These are phyloP conservation scores for Aureococcus anophagefferens DNA, from an alignment of 108 stramenopile genomes.

Conservation along the genomic window DNA sequence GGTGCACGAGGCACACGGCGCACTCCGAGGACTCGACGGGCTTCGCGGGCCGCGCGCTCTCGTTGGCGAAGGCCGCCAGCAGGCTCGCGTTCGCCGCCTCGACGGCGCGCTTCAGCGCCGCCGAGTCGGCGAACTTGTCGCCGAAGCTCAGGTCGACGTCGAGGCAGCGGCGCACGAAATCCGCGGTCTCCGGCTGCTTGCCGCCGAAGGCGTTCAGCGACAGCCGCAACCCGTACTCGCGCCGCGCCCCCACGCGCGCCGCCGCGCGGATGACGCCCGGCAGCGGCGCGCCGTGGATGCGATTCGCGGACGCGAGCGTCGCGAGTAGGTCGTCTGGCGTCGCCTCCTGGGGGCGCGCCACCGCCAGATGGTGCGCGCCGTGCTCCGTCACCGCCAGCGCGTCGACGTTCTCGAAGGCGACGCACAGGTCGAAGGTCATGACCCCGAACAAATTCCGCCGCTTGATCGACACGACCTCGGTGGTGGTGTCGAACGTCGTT, in stretches of 20 bases:
- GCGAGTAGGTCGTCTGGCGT: no score
- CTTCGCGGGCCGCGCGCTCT: neutral
- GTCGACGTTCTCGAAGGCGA: neutral
- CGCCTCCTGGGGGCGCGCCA: no score
- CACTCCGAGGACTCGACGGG: neutral
- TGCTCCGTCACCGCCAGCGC: neutral
- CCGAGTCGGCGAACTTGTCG: neutral
- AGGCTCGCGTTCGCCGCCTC: neutral
- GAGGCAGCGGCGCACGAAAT: neutral
- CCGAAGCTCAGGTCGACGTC: neutral
- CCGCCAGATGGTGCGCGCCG: neutral
- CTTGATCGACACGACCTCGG: neutral
- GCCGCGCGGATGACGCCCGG: no score
- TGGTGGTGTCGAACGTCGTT: neutral
- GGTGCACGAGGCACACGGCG: neutral
- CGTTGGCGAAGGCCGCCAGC: neutral
- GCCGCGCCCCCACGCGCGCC: no score
- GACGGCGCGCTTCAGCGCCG: neutral
- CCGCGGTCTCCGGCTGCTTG: no score
- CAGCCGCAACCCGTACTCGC: no score
- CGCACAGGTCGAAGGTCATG: neutral
- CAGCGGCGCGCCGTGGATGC: no score
- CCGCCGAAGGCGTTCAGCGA: no score
- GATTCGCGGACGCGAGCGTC: no score
- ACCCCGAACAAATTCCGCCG: neutral